phyloP scores from a whole-genome alignment of 768 basidiomycete genomes.

The Kwoniella shandongensis region DNA sequence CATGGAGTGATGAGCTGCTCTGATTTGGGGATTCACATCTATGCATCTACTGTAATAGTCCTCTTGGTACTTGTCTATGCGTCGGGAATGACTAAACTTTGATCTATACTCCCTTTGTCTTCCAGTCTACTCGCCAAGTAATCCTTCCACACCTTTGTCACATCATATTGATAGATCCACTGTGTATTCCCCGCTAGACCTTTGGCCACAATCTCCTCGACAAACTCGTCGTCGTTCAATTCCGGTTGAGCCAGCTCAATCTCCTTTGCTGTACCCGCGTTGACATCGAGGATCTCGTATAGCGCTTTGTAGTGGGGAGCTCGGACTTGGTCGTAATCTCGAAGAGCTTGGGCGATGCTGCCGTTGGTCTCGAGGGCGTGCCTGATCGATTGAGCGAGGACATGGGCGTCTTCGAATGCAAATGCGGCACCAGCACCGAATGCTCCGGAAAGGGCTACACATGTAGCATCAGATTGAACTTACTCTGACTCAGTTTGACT shows the following conservation, averaged over 20 bases:
- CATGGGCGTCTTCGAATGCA: slow-evolving; percentile 39
- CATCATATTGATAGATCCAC: slow-evolving; percentile 13
- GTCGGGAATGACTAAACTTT: no score
- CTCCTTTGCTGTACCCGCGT: slow-evolving; percentile 8
- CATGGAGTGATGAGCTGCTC: no score
- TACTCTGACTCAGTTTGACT: not conserved
- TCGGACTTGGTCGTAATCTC: slow-evolving; percentile 23
- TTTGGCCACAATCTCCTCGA: slow-evolving; percentile 5
- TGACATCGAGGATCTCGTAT: slow-evolving; percentile 9
- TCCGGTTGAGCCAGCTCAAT: not conserved
- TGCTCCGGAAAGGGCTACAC: slow-evolving; percentile 33
- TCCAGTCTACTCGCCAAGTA: no score
- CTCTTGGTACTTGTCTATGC: no score
- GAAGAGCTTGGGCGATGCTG: slow-evolving; percentile 14
- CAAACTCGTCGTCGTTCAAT: slow-evolving; percentile 8
- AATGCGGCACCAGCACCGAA: slow-evolving; percentile 43
- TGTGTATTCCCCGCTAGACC: slow-evolving; percentile 6
- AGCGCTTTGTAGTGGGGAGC: slow-evolving; percentile 31
- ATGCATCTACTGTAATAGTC: no score
- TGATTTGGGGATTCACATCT: no score
- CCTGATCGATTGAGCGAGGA: slow-evolving; percentile 23
- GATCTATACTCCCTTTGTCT: no score
- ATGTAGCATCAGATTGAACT: not conserved
- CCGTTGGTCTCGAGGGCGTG: not conserved
- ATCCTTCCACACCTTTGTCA: not conserved